Base-by-base conservation (phyloP, 2,329 filamentous ascomycete genomes). In the Diplodia mutila region DNA sequence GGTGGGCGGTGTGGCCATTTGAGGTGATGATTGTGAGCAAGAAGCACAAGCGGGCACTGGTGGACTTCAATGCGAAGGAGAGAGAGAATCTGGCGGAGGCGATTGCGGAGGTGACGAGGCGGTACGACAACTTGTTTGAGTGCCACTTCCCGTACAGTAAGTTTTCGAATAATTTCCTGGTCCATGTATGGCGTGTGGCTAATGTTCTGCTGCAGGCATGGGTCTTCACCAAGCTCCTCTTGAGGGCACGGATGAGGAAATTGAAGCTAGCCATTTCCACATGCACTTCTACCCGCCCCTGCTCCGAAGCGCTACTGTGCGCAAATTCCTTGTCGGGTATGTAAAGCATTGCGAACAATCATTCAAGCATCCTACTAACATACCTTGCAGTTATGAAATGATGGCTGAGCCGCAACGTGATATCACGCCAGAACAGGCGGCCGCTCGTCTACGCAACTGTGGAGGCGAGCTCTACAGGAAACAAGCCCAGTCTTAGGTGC, bases 1-100 rank as follows among this genome's bases (percentile, higher is more conserved):
- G 95, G 93, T 99, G 95, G 95, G 95, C 93, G 0, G 86, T 93
- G 21, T 99, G 95, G 95, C 95, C 95, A 0, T 99, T 97, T 70
- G 95, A 99, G 83, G 91, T 94, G 55, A 91, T 99, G 84, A 86
- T 99, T 69, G 84, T 97, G 34, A 88, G 92, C 69, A 96, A 93
- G 81, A 84, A 88, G 69, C 94, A 97, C 78, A 90, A 94, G 72
- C 89, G 93, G 51, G 91, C 91, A 1, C 85, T 99, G 54, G 89
- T 97, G 18, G 94, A 99, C 77, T 84, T 99, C 46, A 87, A 86
- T 61, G 84, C 86, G 11, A 80, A 85, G 29, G 94, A 98, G 80
- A 88, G 89, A 71, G 77, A 85, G 25, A 84, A 89, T 61, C 87
- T 98, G 69, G 93, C 95, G 16, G 91, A 97, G 76, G 89, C 90